Conservation (phyloP, 2,329 filamentous ascomycete genomes). For the Colletotrichum cordylinicola region DNA sequence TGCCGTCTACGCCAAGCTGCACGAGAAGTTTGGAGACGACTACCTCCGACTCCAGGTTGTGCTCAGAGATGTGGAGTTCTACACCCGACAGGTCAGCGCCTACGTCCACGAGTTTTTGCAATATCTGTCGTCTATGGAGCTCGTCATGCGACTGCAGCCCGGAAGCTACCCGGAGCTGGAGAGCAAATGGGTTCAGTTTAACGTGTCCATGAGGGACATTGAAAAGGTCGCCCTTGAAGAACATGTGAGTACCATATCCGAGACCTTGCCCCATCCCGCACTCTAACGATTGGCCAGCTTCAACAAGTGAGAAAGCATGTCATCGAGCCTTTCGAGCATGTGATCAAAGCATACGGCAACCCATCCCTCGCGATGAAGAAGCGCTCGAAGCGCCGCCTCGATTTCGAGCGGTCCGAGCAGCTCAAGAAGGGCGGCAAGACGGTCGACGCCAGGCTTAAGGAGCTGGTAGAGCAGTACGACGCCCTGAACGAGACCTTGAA, state of each 20-base stretch:
- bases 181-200: conserved; percentile 93
- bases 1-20: conserved; percentile 77
- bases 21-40: conserved; percentile 90
- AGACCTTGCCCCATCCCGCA: neutral
- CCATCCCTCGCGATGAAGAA: conserved; percentile 93
- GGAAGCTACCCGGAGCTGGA: conserved; percentile 84
- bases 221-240: conserved; percentile 83
- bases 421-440: conserved; percentile 83
- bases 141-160: conserved; percentile 75
- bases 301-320: conserved; percentile 78
- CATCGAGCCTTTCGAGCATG: conserved; percentile 80
- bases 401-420: conserved; percentile 83
- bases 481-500: conserved; percentile 93
- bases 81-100: conserved; percentile 80
- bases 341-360: conserved; percentile 81
- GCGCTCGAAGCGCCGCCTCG: conserved; percentile 87
- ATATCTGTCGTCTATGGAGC: conserved; percentile 81
- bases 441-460: conserved; percentile 82
- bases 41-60: conserved; percentile 93
- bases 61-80: conserved; percentile 91
- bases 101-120: conserved; percentile 83
- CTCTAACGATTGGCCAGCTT: conserved; percentile 41
- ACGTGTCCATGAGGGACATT: conserved; percentile 85
- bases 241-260: conserved; percentile 66
- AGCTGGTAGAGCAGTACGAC: conserved; percentile 87